phyloP scores from a whole-genome alignment of 2,329 filamentous ascomycete genomes.

The Alternaria dauci region DNA sequence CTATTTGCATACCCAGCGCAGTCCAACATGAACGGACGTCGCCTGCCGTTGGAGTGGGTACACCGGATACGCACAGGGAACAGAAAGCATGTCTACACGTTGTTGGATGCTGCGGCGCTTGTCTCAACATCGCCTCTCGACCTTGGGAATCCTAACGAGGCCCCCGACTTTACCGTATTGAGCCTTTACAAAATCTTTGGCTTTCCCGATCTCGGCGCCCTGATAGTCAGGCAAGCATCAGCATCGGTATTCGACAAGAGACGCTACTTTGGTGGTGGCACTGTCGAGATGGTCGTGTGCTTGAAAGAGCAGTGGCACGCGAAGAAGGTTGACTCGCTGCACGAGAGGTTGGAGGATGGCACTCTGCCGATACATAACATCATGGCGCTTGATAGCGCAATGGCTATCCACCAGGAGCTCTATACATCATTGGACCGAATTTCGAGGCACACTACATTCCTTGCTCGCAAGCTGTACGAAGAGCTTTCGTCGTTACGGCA shows the following conservation, averaged over 20 bases:
- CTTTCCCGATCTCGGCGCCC: slow-evolving; percentile 86
- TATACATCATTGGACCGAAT: slow-evolving; percentile 76
- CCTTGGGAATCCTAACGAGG: slow-evolving; percentile 65
- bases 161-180: slow-evolving; percentile 85
- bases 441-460: slow-evolving; percentile 72
- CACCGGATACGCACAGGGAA: slow-evolving; percentile 54
- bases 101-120: slow-evolving; percentile 85
- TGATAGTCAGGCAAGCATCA: slow-evolving; percentile 80
- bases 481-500: slow-evolving; percentile 71
- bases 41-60: slow-evolving; percentile 77
- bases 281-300: slow-evolving; percentile 86
- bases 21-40: slow-evolving; percentile 88
- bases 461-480: slow-evolving; percentile 67
- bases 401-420: slow-evolving; percentile 72
- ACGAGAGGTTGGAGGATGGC: slow-evolving; percentile 88
- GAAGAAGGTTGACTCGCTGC: slow-evolving; percentile 73
- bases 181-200: slow-evolving; percentile 99
- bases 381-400: slow-evolving; percentile 77
- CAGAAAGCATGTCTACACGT: slow-evolving; percentile 63
- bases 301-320: slow-evolving; percentile 84
- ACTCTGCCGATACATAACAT: slow-evolving; percentile 92
- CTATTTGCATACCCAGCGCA: slow-evolving; percentile 88
- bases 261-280: slow-evolving; percentile 92
- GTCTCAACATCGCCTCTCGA: slow-evolving; percentile 80
- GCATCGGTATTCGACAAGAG: slow-evolving; percentile 70